These are phyloP conservation scores for Sphaerulina vaccinii DNA, from an alignment of 2,329 filamentous ascomycete genomes.

Conservation along the genomic window DNA sequence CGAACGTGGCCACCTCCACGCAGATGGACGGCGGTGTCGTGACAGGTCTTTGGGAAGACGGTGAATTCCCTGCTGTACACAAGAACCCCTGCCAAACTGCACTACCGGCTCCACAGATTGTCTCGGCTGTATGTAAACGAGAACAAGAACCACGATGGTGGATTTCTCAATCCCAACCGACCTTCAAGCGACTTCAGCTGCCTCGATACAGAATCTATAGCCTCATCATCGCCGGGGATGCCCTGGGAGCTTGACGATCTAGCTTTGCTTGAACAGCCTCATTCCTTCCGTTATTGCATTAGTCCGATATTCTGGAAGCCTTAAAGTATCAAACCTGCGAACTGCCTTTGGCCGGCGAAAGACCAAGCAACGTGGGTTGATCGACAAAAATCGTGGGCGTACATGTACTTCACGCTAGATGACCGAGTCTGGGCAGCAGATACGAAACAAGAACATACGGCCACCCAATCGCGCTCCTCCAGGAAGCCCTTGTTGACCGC, in stretches of 20 bases:
- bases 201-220: no score
- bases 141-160: not conserved
- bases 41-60: no score
- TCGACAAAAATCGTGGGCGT: conserved; percentile 1
- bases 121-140: not conserved
- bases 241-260: no score
- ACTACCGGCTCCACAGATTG: not conserved
- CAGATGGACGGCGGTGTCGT: no score
- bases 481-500: conserved; percentile 11
- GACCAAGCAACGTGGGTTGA: conserved; percentile 9
- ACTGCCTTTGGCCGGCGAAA: not conserved
- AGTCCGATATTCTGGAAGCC: not conserved
- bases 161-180: not conserved
- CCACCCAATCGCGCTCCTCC: conserved; percentile 10
- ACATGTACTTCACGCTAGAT: not conserved
- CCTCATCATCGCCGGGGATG: no score
- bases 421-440: not conserved
- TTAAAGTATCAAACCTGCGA: not conserved
- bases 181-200: not conserved
- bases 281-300: no score
- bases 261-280: no score
- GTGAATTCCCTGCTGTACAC: no score
- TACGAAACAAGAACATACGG: not conserved
- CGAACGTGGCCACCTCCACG: no score
- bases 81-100: not conserved